phyloP scores from a whole-genome alignment of 495 filamentous ascomycete species.

The Tuber indicum region DNA sequence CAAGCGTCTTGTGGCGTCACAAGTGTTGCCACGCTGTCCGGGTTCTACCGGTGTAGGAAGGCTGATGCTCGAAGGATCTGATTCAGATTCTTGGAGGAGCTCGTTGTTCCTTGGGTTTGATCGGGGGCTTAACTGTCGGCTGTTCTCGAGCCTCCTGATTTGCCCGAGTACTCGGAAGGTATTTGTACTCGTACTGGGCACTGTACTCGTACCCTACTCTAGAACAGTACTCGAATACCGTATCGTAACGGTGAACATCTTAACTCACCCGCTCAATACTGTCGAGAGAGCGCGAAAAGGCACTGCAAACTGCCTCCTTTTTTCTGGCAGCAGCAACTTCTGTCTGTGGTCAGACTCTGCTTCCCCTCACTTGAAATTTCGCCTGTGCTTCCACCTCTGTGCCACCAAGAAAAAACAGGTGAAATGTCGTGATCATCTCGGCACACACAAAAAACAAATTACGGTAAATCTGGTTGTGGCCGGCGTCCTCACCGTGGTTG shows the following conservation, averaged over 20 bases:
- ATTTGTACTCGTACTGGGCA: too few relatives aligned
- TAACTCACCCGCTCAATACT: not conserved
- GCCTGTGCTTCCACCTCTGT: not conserved
- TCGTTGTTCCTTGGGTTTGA: not conserved
- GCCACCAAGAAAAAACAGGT: not conserved
- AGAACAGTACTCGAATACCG: not conserved
- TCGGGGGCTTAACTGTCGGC: slow-evolving; percentile 1
- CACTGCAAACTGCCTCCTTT: not conserved
- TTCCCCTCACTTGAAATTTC: not conserved
- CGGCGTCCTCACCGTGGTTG: not conserved
- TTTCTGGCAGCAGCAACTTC: not conserved
- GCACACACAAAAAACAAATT: not conserved
- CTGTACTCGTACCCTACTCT: not conserved
- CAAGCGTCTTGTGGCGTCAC: not conserved
- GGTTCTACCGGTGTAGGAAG: not conserved
- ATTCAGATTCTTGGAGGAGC: slow-evolving; percentile 3
- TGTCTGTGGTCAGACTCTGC: not conserved
- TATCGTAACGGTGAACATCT: slow-evolving; percentile 2
- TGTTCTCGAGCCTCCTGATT: slow-evolving; percentile 23
- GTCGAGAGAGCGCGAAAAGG: slow-evolving; percentile 12
- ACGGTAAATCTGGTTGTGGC: not conserved
- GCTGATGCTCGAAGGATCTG: not conserved
- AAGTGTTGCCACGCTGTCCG: not conserved
- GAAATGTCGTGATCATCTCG: not conserved
- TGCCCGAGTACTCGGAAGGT: too few relatives aligned